phyloP scores from a whole-genome alignment of 2,329 filamentous ascomycete species.

The Monosporascus sp. region DNA sequence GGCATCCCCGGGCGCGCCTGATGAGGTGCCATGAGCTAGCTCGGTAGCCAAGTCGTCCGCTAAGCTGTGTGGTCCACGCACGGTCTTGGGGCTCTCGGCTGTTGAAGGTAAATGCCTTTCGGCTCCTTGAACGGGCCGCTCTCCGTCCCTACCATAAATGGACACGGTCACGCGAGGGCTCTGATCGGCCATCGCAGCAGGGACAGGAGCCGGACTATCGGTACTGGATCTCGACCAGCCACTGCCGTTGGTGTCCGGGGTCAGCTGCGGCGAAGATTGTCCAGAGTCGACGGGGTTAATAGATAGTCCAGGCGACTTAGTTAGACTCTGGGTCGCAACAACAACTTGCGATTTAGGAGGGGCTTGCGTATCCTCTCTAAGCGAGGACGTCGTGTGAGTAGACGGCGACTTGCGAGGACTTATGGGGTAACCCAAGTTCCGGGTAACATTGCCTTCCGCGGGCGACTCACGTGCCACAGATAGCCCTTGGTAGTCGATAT shows the following conservation, averaged over 20 bases:
- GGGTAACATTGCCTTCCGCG: constrained; percentile 7
- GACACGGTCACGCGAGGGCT: constrained; percentile 55
- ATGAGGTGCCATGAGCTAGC: constrained; percentile 11
- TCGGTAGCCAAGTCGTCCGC: constrained; percentile 33
- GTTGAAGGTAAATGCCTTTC: constrained; percentile 33
- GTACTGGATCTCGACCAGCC: constrained; percentile 41
- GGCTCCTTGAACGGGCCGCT: constrained; percentile 30
- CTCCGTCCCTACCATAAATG: constrained; percentile 43
- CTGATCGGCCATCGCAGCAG: constrained; percentile 37
- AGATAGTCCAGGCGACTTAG: constrained; percentile 33
- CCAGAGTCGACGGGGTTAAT: constrained; percentile 25
- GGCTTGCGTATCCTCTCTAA: constrained; percentile 4
- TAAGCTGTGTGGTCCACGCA: constrained; percentile 28
- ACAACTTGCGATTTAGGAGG: constrained; percentile 16
- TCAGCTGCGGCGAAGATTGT: constrained; percentile 36
- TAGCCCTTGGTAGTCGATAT: constrained; percentile 10
- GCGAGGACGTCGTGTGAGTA: constrained; percentile 39
- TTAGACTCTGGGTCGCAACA: constrained; percentile 37
- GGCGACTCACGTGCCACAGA: constrained; percentile 2
- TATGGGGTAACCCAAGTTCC: constrained; percentile 33
- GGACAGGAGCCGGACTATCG: constrained; percentile 37
- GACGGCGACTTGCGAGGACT: constrained; percentile 49
- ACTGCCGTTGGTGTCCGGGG: constrained; percentile 45
- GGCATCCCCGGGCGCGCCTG: constrained; percentile 31
- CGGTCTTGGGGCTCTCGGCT: constrained; percentile 30